Evolutionary conservation across 2,329 filamentous ascomycete species (phyloP).

Genomic region (Fusarium cicatricum): DNA sequence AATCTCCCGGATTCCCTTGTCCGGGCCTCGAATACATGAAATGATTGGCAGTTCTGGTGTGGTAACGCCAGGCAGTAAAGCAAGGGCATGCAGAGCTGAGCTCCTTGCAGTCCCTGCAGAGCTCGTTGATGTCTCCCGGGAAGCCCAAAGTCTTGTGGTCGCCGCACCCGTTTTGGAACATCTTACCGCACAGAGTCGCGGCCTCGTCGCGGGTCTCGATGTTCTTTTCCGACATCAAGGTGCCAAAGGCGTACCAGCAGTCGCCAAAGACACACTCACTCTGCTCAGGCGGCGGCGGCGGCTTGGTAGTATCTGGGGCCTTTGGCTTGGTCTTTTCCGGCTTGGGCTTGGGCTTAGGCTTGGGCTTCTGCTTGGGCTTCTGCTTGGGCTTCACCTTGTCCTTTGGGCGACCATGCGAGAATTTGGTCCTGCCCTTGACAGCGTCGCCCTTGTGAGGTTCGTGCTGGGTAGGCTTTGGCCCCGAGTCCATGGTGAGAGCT

Average conservation of each 20-base stretch:
- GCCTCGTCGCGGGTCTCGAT: background rate
- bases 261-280: constrained; percentile 15
- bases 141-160: background rate
- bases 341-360: background rate
- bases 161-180: background rate
- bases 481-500: background rate
- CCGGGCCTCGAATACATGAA: constrained; percentile 1
- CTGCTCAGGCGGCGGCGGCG: background rate
- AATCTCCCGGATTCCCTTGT: background rate
- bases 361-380: background rate
- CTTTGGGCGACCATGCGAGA: background rate
- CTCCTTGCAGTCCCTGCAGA: constrained; percentile 19
- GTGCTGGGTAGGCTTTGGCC: background rate
- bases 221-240: background rate
- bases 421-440: background rate
- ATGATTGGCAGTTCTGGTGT: constrained; percentile 12
- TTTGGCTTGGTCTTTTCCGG: background rate
- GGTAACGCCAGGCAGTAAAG: constrained; percentile 20
- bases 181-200: constrained; percentile 12
- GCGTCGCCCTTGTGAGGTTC: background rate
- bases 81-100: constrained; percentile 26
- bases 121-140: constrained; percentile 13
- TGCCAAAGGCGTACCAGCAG: background rate
- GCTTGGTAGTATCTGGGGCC: constrained; percentile 3
- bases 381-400: background rate